Percentiles rank a stretch among this genome's conserved stretches.
These are phyloP conservation scores for Penicillium glabrum DNA, from an alignment of 2,329 filamentous ascomycete species.

Conservation along the genomic window DNA sequence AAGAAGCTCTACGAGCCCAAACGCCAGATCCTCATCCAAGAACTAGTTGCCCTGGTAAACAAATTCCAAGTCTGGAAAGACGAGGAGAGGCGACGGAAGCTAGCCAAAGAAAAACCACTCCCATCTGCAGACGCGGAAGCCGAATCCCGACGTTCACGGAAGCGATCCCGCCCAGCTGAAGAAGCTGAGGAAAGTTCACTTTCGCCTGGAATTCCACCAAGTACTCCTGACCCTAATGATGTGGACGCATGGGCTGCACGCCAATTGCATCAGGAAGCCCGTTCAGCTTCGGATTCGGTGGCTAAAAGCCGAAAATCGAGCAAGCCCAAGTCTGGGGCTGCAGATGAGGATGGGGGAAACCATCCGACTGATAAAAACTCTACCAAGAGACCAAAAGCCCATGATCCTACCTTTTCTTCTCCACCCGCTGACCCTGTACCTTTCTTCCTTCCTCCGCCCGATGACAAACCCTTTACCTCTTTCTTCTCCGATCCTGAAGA, in stretches of 20 bases:
- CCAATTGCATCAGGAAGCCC: slow-evolving; percentile 73
- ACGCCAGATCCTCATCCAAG: slow-evolving; percentile 77
- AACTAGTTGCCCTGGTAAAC: slow-evolving; percentile 76
- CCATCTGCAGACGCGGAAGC: slow-evolving; percentile 9
- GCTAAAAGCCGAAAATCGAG: slow-evolving; percentile 34
- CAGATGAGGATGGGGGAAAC: neutral
- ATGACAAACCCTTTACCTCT: slow-evolving; percentile 70
- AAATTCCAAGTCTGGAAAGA: slow-evolving; percentile 88
- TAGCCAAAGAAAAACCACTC: slow-evolving; percentile 65
- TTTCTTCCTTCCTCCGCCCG: slow-evolving; percentile 23
- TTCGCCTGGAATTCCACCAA: slow-evolving; percentile 37
- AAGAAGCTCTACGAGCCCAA: slow-evolving; percentile 86
- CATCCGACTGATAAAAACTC: slow-evolving; percentile 2
- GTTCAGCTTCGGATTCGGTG: slow-evolving; percentile 56
- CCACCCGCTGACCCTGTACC: slow-evolving; percentile 14
- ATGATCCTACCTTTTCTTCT: slow-evolving; percentile 13
- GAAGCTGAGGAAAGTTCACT: slow-evolving; percentile 47
- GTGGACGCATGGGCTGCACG: slow-evolving; percentile 70
- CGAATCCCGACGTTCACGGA: slow-evolving; percentile 24
- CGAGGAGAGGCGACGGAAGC: slow-evolving; percentile 80
- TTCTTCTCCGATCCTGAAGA: slow-evolving; percentile 82
- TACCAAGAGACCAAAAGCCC: slow-evolving; percentile 31
- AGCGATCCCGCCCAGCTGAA: slow-evolving; percentile 31
- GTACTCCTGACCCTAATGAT: slow-evolving; percentile 62
- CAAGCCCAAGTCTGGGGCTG: slow-evolving; percentile 12